These are phyloP conservation scores for Fusarium mundagurra DNA, from an alignment of 2,329 filamentous ascomycete genomes.

Conservation along the genomic window DNA sequence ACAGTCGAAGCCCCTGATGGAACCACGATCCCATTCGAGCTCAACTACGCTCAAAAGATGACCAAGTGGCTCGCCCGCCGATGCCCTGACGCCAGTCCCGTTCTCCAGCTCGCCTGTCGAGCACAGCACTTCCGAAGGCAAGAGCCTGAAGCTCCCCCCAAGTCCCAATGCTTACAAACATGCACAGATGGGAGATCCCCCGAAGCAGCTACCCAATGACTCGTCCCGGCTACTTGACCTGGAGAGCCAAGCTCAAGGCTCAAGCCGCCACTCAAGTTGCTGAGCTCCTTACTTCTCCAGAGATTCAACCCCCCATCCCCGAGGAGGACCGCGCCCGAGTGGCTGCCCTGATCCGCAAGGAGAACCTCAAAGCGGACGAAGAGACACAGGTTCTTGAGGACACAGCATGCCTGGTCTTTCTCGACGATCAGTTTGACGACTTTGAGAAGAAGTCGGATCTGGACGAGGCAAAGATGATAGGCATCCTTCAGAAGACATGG, in stretches of 20 bases:
- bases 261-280: conserved; percentile 67
- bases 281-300: conserved; percentile 58
- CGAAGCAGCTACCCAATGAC: conserved; percentile 78
- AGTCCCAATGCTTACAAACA: not conserved
- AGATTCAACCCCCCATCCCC: conserved; percentile 51
- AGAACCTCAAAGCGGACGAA: conserved; percentile 67
- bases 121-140: conserved; percentile 83
- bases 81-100: conserved; percentile 69
- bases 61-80: conserved; percentile 74
- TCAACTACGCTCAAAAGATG: conserved; percentile 85
- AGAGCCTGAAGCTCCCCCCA: not conserved
- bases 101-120: conserved; percentile 78
- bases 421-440: conserved; percentile 86
- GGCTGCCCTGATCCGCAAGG: conserved; percentile 80
- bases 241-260: conserved; percentile 78
- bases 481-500: conserved; percentile 79
- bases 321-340: conserved; percentile 68
- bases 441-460: conserved; percentile 74
- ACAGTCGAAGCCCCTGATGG: conserved; percentile 54
- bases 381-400: conserved; percentile 84
- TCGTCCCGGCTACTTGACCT: conserved; percentile 79
- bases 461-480: conserved; percentile 81
- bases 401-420: conserved; percentile 85
- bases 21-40: conserved; percentile 73
- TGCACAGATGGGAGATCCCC: conserved; percentile 77